phyloP scores from a whole-genome alignment of 495 filamentous ascomycete genomes.

The Penicillium roqueforti region DNA sequence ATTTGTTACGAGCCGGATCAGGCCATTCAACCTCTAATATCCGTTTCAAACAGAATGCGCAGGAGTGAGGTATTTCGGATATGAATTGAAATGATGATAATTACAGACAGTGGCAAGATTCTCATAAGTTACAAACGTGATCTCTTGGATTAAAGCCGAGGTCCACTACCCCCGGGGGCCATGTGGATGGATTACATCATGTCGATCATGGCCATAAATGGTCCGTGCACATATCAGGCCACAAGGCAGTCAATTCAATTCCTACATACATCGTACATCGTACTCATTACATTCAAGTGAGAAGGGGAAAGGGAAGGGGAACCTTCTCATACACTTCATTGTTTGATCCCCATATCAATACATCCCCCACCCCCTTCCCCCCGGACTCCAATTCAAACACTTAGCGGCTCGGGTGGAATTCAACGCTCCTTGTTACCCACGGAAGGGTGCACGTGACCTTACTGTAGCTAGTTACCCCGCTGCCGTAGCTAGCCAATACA shows the following conservation, averaged over 20 bases:
- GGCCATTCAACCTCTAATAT: not conserved
- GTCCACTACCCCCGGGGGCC: slow-evolving; percentile 10
- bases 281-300: no score
- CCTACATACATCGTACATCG: not conserved
- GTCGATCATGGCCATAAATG: slow-evolving; percentile 26
- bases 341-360: not conserved
- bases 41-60: not conserved
- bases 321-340: not conserved
- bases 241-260: not conserved
- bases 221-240: not conserved
- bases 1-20: not conserved
- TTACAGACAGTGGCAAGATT: slow-evolving; percentile 3
- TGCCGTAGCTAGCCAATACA: no score
- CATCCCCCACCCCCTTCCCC: not conserved
- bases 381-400: no score
- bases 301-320: no score
- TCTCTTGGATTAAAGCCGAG: slow-evolving; percentile 13
- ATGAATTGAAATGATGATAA: not conserved
- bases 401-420: no score
- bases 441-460: no score
- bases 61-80: not conserved
- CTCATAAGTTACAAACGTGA: slow-evolving; percentile 15
- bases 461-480: no score
- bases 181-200: slow-evolving; percentile 28
- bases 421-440: no score